Conservation (phyloP, 305 asterid species). For the Fraxinus platypoda region DNA sequence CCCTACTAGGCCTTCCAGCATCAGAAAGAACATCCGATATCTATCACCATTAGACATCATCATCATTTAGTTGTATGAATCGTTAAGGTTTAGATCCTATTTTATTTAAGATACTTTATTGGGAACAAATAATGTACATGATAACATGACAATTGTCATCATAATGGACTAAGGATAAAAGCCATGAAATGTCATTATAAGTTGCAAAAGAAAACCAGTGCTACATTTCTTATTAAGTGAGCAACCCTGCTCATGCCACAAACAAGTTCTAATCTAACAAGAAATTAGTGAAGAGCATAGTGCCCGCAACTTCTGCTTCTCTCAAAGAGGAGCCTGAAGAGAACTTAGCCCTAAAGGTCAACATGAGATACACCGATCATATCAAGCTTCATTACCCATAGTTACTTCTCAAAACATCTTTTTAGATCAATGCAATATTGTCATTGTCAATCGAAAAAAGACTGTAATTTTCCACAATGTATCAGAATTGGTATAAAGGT, state of each 20-base stretch:
- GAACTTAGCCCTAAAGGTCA: conserved; percentile 10
- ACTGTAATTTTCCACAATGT: neutral
- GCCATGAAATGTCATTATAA: neutral
- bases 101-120: neutral
- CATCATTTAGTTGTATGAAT: conserved; percentile 15
- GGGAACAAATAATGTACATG: neutral
- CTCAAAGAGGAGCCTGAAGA: neutral
- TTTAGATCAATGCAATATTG: neutral
- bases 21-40: conserved; percentile 84
- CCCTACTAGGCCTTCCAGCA: conserved; percentile 87
- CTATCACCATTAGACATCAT: conserved; percentile 36
- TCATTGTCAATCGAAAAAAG: neutral
- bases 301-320: neutral
- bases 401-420: neutral
- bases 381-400: neutral
- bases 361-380: neutral
- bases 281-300: neutral
- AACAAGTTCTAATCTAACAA: neutral
- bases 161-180: neutral
- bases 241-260: neutral
- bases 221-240: neutral
- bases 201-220: neutral
- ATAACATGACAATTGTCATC: neutral
- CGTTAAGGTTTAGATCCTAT: neutral
- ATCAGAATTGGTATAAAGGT: neutral